Conservation (phyloP, 768 basidiomycete genomes). For the Pholiota molesta region DNA sequence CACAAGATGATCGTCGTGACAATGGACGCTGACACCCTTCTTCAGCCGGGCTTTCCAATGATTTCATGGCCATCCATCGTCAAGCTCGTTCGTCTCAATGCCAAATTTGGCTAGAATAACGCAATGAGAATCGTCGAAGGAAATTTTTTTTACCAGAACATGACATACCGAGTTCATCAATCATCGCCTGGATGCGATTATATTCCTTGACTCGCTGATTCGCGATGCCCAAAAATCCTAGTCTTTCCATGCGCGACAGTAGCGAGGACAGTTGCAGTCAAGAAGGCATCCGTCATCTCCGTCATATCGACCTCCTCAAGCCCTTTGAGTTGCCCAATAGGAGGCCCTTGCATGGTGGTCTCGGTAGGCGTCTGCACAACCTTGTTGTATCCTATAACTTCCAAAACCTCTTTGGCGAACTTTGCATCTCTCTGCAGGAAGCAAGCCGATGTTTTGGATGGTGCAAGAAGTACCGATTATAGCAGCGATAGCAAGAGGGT, state of each 20-base stretch:
- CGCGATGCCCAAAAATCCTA: slow-evolving; percentile 88
- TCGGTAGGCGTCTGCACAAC: slow-evolving; percentile 87
- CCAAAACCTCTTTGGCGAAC: slow-evolving; percentile 91
- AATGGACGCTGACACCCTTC: slow-evolving; percentile 80
- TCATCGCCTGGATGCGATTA: slow-evolving; percentile 96
- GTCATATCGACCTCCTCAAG: slow-evolving; percentile 95
- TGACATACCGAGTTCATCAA: slow-evolving; percentile 86
- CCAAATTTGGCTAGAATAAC: slow-evolving; percentile 82
- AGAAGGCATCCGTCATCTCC: slow-evolving; percentile 99
- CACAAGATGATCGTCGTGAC: slow-evolving; percentile 98
- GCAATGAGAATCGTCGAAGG: not conserved
- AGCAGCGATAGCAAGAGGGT: slow-evolving; percentile 95
- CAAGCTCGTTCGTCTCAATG: slow-evolving; percentile 87
- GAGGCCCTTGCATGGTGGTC: slow-evolving; percentile 92
- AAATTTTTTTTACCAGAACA: not conserved
- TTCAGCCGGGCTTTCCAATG: slow-evolving; percentile 76
- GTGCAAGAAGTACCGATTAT: slow-evolving; percentile 97
- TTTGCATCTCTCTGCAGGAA: slow-evolving; percentile 97
- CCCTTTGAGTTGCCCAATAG: slow-evolving; percentile 76
- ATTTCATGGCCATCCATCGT: slow-evolving; percentile 84
- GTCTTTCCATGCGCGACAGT: slow-evolving; percentile 78
- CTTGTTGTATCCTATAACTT: slow-evolving; percentile 86
- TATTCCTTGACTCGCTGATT: slow-evolving; percentile 99
- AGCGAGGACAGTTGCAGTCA: slow-evolving; percentile 91
- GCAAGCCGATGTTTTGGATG: slow-evolving; percentile 85